phyloP scores from a whole-genome alignment of 2,329 filamentous ascomycete species.

The Phialemoniopsis sp. region DNA sequence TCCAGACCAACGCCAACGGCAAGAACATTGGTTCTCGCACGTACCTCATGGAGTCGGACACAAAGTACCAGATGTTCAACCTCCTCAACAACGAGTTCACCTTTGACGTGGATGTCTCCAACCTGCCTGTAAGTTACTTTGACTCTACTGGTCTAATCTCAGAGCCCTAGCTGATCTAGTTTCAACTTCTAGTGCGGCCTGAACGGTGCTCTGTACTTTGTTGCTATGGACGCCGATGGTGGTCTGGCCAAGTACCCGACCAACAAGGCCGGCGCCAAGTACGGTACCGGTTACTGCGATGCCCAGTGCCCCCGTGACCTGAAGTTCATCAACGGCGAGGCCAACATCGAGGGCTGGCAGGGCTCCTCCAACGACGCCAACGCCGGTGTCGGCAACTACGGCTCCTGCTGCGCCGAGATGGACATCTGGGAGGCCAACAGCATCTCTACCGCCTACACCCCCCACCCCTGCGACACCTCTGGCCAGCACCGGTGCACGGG shows the following conservation, averaged over 20 bases:
- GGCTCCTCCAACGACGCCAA: constrained; percentile 49
- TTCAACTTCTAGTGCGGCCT: constrained; percentile 47
- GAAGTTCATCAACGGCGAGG: constrained; percentile 55
- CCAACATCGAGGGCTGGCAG: constrained; percentile 47
- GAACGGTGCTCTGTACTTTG: constrained; percentile 68
- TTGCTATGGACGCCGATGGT: constrained; percentile 56
- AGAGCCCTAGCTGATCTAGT: background rate
- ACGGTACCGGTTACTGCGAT: constrained; percentile 57
- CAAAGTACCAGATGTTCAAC: constrained; percentile 61
- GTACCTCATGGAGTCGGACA: constrained; percentile 60
- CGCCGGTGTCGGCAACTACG: constrained; percentile 45
- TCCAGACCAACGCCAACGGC: constrained; percentile 40
- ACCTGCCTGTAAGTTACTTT: constrained; percentile 35
- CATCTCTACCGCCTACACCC: constrained; percentile 60
- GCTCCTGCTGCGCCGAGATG: constrained; percentile 61
- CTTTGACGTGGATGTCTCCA: constrained; percentile 68
- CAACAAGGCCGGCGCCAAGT: constrained; percentile 52
- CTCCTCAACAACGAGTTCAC: constrained; percentile 66
- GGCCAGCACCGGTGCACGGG: constrained; percentile 47
- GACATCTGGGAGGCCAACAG: constrained; percentile 60
- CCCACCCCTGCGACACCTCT: constrained; percentile 55
- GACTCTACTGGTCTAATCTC: background rate
- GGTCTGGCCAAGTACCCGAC: constrained; percentile 23
- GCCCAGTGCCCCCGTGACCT: constrained; percentile 49
- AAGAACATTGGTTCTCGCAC: constrained; percentile 51